Evolutionary conservation across 2,329 filamentous ascomycete species (phyloP), one percentile per base, ranked within the genome.

Genomic region (Ophiostoma sp.): DNA sequence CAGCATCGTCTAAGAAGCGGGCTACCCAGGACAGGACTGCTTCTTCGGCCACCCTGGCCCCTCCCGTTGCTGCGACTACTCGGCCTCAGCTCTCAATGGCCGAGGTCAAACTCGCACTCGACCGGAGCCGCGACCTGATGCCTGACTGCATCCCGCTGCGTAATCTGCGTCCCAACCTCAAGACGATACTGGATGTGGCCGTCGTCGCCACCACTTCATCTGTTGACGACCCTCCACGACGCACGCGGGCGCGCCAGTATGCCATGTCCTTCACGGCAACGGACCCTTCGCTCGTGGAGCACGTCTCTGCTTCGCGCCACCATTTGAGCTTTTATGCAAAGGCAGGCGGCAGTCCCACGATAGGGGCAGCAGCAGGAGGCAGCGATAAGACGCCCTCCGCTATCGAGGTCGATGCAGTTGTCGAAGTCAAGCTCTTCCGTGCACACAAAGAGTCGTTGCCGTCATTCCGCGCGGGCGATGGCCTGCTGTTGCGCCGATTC

Each of bases 211-310:
- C 84, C 14, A 79, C 80, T 14, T 66, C 68, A 7, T 68, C 70
- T 2, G 76, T 81, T 9, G 78, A 68, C 44, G n/a, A 55, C 41
- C 45, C 81, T 64, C 81, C 86, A 6, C 78, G 80, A 69, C 81
- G 86, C 49, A 84, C 84, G 40, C 87, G 86, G 73, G 78, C 80
- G 69, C 79, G 85, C 36, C 84, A 88, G 73, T 88, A 83, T 76
- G 82, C 85, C 76, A 81, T 87, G 72, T 81, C 82, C 16, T 83
- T 89, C 71, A 82, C 81, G 55, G 77, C 87, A 12, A 84, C 82
- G 0, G 87, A 89, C 72, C 81, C 84, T 40, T 69, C 69, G 12
- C 58, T 67, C 41, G 44, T 64, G 14, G 67, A 67, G 36, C 66
- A 68, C 58, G 66, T 67, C 42, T 60, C 66, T 36, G 64, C 66